phyloP scores from a whole-genome alignment of 2,329 filamentous ascomycete genomes.

The Aspergillus sp. region DNA sequence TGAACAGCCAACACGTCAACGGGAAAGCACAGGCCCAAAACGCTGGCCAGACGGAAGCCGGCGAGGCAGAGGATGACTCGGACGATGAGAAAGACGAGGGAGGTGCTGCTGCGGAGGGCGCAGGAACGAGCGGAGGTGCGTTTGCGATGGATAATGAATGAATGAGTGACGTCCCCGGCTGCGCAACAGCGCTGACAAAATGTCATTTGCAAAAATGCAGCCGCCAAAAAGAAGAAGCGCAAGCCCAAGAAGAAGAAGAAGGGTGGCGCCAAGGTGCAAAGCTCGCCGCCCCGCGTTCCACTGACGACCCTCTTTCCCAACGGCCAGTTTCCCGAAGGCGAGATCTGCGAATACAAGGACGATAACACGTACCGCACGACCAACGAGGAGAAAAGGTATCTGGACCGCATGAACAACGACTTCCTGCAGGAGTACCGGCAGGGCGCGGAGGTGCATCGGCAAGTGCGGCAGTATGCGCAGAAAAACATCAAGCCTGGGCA shows the following conservation, averaged over 20 bases:
- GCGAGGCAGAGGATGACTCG: conserved; percentile 46
- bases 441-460: conserved; percentile 79
- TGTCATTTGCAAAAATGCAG: conserved; percentile 11
- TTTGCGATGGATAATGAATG: neutral
- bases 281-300: conserved; percentile 66
- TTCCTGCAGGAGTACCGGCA: conserved; percentile 75
- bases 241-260: conserved; percentile 65
- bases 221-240: conserved; percentile 72
- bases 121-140: conserved; percentile 30
- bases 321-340: conserved; percentile 64
- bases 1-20: conserved; percentile 32
- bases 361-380: conserved; percentile 75
- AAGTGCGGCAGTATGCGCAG: conserved; percentile 76
- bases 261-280: conserved; percentile 57
- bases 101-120: conserved; percentile 29
- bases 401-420: conserved; percentile 71
- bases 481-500: conserved; percentile 74
- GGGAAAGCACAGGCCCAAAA: conserved; percentile 25
- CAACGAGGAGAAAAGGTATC: conserved; percentile 72
- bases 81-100: conserved; percentile 48
- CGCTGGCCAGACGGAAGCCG: conserved; percentile 30
- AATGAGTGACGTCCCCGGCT: neutral
- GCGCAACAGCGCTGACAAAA: neutral
- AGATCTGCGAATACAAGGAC: conserved; percentile 68
- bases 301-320: conserved; percentile 66